A percentile compares a stretch with the other conserved stretches of the same genome.
These are phyloP conservation scores for Asterionellopsis glacialis DNA, from an alignment of 108 stramenopile species.

Conservation along the genomic window DNA sequence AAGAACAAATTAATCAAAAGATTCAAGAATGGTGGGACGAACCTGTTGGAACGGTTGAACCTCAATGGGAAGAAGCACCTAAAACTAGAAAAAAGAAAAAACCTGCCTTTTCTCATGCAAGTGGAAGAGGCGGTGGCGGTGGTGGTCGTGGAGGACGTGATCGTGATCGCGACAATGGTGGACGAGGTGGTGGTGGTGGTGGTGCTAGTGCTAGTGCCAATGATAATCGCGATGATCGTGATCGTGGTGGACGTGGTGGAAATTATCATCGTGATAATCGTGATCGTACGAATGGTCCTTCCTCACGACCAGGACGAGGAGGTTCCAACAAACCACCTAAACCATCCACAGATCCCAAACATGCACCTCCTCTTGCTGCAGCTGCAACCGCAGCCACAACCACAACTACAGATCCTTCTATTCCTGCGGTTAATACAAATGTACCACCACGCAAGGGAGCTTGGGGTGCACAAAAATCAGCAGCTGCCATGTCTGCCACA, in stretches of 20 bases:
- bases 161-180: conserved; percentile 29
- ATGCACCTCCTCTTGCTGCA: no score
- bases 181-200: conserved; percentile 27
- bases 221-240: conserved; percentile 8
- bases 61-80: conserved; percentile 73
- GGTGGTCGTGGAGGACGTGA: conserved; percentile 35
- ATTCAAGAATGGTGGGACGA: conserved; percentile 84
- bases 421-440: no score
- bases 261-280: no score
- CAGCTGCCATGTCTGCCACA: not conserved
- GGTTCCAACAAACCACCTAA: no score
- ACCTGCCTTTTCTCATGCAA: conserved; percentile 11
- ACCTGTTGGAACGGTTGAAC: conserved; percentile 42
- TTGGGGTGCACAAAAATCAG: conserved; percentile 3
- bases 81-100: conserved; percentile 59
- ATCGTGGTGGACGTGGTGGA: conserved; percentile 15
- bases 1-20: conserved; percentile 60
- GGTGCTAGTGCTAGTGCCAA: conserved; percentile 7
- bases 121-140: conserved; percentile 17
- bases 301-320: no score
- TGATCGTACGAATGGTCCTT: no score
- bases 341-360: no score
- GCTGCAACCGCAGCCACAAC: no score
- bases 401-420: no score
- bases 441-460: conserved; percentile 13